Evolutionary conservation across 2,329 filamentous ascomycete species (phyloP).

Genomic region (Epichloe sylvatica): DNA sequence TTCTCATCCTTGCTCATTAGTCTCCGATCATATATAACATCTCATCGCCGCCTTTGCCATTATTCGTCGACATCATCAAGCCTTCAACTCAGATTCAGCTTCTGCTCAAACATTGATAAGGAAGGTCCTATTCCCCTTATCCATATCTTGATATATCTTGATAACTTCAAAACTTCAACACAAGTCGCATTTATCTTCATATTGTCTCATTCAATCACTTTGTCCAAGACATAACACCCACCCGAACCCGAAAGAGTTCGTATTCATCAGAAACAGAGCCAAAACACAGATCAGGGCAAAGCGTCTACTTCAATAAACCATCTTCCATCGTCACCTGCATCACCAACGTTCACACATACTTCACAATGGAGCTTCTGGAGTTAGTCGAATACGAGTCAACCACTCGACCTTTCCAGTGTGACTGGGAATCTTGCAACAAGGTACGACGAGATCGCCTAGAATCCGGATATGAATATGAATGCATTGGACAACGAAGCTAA

Average conservation of each 20-base stretch:
- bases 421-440: conserved; percentile 49
- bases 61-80: conserved; percentile 3
- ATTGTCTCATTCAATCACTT: background rate
- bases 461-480: background rate
- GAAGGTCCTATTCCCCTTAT: background rate
- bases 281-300: too few species aligned
- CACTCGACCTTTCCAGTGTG: conserved; percentile 48
- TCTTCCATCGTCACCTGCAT: background rate
- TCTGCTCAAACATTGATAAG: background rate
- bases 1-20: conserved; percentile 5
- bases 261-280: background rate
- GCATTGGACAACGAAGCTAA: background rate
- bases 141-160: background rate
- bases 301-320: background rate
- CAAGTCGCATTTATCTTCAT: background rate
- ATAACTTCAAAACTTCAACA: background rate
- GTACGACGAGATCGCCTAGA: conserved; percentile 23
- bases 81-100: background rate
- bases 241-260: too few species aligned
- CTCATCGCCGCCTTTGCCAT: conserved; percentile 5
- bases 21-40: conserved; percentile 9
- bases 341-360: background rate
- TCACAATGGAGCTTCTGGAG: conserved; percentile 48
- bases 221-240: background rate
- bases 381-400: conserved; percentile 50